Base-by-base conservation (phyloP, 805 yeast genomes). In the Hanseniaspora singularis region DNA sequence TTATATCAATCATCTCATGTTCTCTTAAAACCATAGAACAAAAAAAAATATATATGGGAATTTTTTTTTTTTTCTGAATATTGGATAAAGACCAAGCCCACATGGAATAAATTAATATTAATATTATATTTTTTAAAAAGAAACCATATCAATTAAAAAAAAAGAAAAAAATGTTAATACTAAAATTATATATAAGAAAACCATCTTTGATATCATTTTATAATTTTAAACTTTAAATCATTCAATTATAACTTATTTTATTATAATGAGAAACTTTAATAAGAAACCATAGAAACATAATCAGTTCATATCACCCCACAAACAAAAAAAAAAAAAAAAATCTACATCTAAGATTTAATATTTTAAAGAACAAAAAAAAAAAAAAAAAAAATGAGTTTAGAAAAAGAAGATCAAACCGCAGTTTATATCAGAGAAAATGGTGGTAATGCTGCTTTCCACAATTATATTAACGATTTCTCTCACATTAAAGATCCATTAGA, bases 361-460 rank as follows among this genome's bases (percentile, higher is more conserved):
- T 2, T 19, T 12, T 3, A 9, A 3, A 15, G 15, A 23, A n/a
- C 16, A 37, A 24, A 24, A 23, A 9, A 37, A 22, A 14, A 23
- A 37, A 6, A 32, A 23, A 40, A 23, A 23, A 37, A 9, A 30
- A 37, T 16, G 14, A 38, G 23, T 27, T 31, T 48, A 38, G 50
- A 48, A 48, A 48, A 48, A 38, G 43, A 48, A 41, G 47, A 41
- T 19, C 46, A 37, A 48, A 56, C 57, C 30, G 48, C 52, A 20
- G 64, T 47, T 38, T 60, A 57, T 46, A 55, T 63, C 49, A 53
- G 58, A 51, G 75, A 79, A 33, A 66, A 55, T 12, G 94, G 94
- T 68, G 92, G 94, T 69, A 80, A 83, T 60, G 76, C 85, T 52
- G 92, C 92, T 45, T 83, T 82, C 75, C 88, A 83, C 68, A 85